These are phyloP conservation scores for Auricularia cornea DNA, from an alignment of 768 basidiomycete species.

Conservation along the genomic window DNA sequence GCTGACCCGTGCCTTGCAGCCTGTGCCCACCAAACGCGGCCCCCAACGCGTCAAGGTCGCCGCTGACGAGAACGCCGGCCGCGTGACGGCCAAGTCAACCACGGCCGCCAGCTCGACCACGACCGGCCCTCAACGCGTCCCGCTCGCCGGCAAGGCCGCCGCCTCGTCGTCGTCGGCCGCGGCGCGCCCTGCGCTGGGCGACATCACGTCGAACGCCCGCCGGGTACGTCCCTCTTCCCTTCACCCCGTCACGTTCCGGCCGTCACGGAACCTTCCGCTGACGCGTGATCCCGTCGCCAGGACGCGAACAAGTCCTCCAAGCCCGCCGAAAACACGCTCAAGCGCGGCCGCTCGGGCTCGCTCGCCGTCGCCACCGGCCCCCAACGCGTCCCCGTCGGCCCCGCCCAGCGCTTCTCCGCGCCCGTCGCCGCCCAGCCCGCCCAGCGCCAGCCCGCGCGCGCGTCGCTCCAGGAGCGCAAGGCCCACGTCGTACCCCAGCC, in stretches of 20 bases:
- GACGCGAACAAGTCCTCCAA: conserved; percentile 25
- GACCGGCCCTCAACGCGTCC: conserved; percentile 58
- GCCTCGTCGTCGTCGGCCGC: background rate
- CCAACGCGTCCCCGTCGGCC: conserved; percentile 8
- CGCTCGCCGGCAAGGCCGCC: conserved; percentile 34
- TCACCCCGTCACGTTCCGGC: conserved; percentile 39
- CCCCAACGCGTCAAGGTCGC: conserved; percentile 55
- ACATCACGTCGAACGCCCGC: background rate
- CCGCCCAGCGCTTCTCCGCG: conserved; percentile 10
- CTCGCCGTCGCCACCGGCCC: conserved; percentile 18
- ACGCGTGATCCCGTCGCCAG: conserved; percentile 21
- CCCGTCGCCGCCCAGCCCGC: conserved; percentile 17
- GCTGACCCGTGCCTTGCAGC: background rate
- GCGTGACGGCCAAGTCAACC: background rate
- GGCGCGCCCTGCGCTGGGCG: background rate
- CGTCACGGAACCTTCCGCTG: conserved; percentile 1
- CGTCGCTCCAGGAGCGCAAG: conserved; percentile 8
- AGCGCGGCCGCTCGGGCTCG: conserved; percentile 13
- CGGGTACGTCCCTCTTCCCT: background rate
- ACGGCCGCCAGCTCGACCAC: conserved; percentile 28
- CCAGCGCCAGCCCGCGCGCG: conserved; percentile 10
- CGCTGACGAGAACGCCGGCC: conserved; percentile 63
- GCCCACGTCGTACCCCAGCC: conserved; percentile 33
- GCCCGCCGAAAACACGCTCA: conserved; percentile 6
- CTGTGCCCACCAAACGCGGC: conserved; percentile 16